phyloP scores from a whole-genome alignment of 306 rosid species.

The Cyamopsis tetragonoloba region DNA sequence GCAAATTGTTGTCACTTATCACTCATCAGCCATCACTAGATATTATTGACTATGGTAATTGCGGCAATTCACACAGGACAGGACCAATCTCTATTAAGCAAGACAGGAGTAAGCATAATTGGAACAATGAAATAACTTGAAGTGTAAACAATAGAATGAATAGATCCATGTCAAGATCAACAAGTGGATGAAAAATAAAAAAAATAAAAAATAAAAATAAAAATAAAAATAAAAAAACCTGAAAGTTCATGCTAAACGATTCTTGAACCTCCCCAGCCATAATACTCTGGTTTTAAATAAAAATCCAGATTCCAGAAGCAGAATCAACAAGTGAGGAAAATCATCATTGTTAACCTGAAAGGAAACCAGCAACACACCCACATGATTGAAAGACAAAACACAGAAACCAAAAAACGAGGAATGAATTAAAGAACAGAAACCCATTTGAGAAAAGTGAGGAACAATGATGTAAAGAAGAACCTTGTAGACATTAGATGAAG shows the following conservation, averaged over 20 bases:
- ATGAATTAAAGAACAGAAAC: neutral
- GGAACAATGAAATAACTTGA: neutral
- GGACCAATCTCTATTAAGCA: neutral
- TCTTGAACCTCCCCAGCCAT: constrained; percentile 74
- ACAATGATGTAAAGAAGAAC: neutral
- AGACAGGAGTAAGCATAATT: neutral
- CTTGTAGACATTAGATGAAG: neutral
- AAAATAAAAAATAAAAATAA: too few species aligned
- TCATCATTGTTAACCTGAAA: neutral
- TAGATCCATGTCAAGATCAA: constrained; percentile 25
- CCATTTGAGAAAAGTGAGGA: constrained; percentile 2
- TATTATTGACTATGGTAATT: neutral
- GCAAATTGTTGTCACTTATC: constrained; percentile 8
- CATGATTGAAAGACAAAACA: neutral
- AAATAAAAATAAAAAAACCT: too few species aligned
- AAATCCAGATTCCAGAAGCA: constrained; percentile 31
- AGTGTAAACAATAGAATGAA: constrained; percentile 13
- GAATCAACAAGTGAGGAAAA: constrained; percentile 24
- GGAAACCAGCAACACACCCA: constrained; percentile 1
- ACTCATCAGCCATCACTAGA: neutral
- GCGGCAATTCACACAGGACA: neutral
- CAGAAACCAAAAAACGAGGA: neutral
- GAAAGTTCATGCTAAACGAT: constrained; percentile 46
- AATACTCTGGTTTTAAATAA: neutral
- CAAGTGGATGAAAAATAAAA: neutral